Conservation (phyloP, 2,329 filamentous ascomycete species). For the Epichloe hybrida region DNA sequence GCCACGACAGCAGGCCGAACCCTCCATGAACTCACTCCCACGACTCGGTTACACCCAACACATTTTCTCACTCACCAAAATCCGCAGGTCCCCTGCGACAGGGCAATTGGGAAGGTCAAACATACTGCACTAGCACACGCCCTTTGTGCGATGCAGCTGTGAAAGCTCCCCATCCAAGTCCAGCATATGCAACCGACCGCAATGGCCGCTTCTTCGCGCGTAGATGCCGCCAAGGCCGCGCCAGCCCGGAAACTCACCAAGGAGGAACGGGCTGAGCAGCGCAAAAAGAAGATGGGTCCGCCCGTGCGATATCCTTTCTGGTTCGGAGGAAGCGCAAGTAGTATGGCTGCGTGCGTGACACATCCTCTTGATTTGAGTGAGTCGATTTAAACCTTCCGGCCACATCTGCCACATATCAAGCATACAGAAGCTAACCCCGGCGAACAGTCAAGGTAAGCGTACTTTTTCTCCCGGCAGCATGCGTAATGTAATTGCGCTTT, state of each 20-base stretch:
- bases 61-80: too few species aligned
- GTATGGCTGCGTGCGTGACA: conserved; percentile 80
- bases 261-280: conserved; percentile 6
- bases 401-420: neutral
- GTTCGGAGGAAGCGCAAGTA: conserved; percentile 93
- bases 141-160: conserved; percentile 1
- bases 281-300: conserved; percentile 24
- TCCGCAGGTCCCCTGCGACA: neutral
- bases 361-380: conserved; percentile 85
- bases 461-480: neutral
- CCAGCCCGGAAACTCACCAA: conserved; percentile 6
- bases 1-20: neutral
- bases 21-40: neutral
- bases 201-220: conserved; percentile 9
- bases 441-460: conserved; percentile 7
- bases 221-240: conserved; percentile 2
- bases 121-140: neutral
- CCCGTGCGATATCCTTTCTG: conserved; percentile 63
- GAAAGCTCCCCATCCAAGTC: neutral
- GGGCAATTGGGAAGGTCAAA: neutral
- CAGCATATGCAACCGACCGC: neutral
- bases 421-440: neutral
- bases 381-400: conserved; percentile 17
- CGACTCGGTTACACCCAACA: neutral
- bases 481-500: neutral